Base-by-base conservation (phyloP, 2,329 filamentous ascomycete species). In the Fusarium tanahbumbuense region DNA sequence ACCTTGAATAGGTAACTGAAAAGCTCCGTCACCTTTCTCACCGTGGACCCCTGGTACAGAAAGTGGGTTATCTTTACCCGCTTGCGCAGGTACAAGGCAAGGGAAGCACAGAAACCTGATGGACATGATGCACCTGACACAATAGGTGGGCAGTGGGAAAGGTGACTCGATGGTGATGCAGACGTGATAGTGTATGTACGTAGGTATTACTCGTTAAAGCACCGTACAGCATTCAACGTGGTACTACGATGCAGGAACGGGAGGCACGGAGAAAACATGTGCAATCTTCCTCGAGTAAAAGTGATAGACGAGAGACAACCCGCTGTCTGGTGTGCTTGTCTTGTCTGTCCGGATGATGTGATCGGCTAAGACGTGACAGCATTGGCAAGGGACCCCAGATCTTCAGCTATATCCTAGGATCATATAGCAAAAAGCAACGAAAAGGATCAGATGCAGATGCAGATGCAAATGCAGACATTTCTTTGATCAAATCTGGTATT, bases 351-450 rank as follows among this genome's bases (percentile, higher is more conserved):
- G 55, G 62, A 73, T 58, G 37, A 25, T 53, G 34, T 49, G 64
- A 68, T 71, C 62, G 71, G 63, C 65, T 67, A 49, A 72, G 65
- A 64, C 62, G 57, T 67, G 32, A 37, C 23, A 28, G 13, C 13
- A 65, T 64, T 67, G 52, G 37, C 71, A 75, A 65, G 67, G 73
- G 63, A 65, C 72, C 66, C 73, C 65, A 56, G 67, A 70, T 73
- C 68, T 71, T 65, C 68, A 56, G 57, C 58, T 20, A 61, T 62
- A 65, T 58, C 49, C 23, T 25, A 30, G 41, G 32, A 42, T 53
- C 40, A 37, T 22, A 27, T 25, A 52, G 23, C 23, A 53, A 53
- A 53, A 53, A 53, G 49, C 49, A 53, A 53, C 16, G 16, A 41
- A 27, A 27, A 41, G 45, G 41, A 42, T 34, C 27, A 23, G 44